Evolutionary conservation across 1,284 basidiomycete genomes (phyloP).

Genomic region (Leccinum subspadiceum): DNA sequence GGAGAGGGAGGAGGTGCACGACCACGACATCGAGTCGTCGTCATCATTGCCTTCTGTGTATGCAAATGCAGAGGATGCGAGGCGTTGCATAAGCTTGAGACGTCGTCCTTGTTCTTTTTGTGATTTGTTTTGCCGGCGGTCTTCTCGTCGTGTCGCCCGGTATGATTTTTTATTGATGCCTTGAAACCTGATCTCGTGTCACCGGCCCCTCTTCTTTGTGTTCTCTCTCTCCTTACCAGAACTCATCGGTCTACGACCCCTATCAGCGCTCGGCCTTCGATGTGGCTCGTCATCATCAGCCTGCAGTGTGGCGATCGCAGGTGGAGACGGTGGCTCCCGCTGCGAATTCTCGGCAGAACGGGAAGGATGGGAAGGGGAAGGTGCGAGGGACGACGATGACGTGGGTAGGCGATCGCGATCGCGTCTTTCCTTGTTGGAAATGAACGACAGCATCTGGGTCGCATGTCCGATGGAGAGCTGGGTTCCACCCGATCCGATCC

Average conservation of each 20-base stretch:
- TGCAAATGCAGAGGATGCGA: too few species aligned
- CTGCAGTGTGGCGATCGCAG: slow-evolving; percentile 32
- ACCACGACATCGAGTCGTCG: too few species aligned
- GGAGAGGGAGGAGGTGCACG: too few species aligned
- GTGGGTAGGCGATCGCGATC: slow-evolving; percentile 28
- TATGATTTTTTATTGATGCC: neutral
- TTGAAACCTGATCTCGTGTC: neutral
- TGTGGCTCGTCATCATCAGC: slow-evolving; percentile 28
- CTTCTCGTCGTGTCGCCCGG: neutral
- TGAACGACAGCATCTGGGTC: slow-evolving; percentile 24
- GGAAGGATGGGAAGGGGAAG: slow-evolving; percentile 14
- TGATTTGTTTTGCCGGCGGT: neutral
- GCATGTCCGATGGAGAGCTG: slow-evolving; percentile 26
- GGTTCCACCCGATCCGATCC: slow-evolving; percentile 27
- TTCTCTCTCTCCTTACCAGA: slow-evolving; percentile 21
- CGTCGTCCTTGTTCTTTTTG: neutral
- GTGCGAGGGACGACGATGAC: slow-evolving; percentile 23
- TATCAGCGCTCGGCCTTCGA: slow-evolving; percentile 19
- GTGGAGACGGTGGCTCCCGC: slow-evolving; percentile 30
- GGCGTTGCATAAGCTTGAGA: too few species aligned
- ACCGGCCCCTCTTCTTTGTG: neutral
- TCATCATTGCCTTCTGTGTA: too few species aligned
- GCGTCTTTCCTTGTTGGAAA: slow-evolving; percentile 28
- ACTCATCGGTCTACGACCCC: slow-evolving; percentile 26
- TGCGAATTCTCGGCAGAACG: slow-evolving; percentile 18